Evolutionary conservation across 352 stramenopile genomes (phyloP), one percentile per base, ranked within the genome.

Genomic region (Phytophthora citrophthora): DNA sequence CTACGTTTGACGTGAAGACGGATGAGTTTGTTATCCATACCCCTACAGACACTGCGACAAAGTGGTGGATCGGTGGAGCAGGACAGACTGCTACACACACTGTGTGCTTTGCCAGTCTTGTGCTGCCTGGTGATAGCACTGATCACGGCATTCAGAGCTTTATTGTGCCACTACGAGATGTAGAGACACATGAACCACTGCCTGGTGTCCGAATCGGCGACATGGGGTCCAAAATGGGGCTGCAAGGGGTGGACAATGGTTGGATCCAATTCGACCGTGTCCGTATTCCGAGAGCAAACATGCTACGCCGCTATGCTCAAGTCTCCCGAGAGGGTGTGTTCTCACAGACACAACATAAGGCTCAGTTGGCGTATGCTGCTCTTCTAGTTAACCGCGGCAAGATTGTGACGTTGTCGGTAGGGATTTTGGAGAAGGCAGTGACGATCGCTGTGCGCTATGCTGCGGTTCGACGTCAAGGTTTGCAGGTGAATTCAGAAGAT

Each of bases 61-160:
- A 99, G 74, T 99, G 97, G 84, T 99, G 97, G 97, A 96, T 97
- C 39, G 96, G 96, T 16, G 97, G 90, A 0, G 75, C 97, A 6
- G 96, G 95, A 2, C 78, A 94, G 61, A 98, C 94, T 0, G 95
- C 94, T 18, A 99, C 97, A 51, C 91, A 98, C 73, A 96, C 95
- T 12, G 95, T 98, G 68, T 90, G 97, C 40, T 98, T 98, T 77
- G 95, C 95, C 15, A 91, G 90, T 40, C 83, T 99, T 6, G 88
- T 98, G 41, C 73, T 95, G 18, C 61, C 59, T 3, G 49, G 45
- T 11, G 52, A 53, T 48, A 51, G 82, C 27, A 67, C 63, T 67
- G 65, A 93, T 68, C 83, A 94, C 38, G 97, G 97, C 5, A 90
- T 99, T 40, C 96, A 99, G 77, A 97, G 94, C 68, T 99, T 99